Evolutionary conservation across 306 rosid genomes (phyloP).

Genomic region (Fragaria ananassa): DNA sequence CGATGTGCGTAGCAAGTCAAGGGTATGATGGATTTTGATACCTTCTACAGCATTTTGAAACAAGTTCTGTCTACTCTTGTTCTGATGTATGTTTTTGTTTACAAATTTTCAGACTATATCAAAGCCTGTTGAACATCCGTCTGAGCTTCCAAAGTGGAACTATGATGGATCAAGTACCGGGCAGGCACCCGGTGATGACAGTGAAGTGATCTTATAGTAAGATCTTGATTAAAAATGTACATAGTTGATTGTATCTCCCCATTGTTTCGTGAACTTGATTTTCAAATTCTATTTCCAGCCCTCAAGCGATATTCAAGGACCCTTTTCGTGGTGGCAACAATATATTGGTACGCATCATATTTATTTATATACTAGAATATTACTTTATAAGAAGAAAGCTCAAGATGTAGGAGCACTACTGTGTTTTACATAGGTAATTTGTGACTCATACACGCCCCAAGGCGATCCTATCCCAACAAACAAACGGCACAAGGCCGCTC

Average conservation of each 20-base stretch:
- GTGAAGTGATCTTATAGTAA: constrained; percentile 99
- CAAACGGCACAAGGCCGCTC: constrained; percentile 85
- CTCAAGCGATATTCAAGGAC: constrained; percentile 93
- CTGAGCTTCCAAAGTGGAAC: constrained; percentile 99
- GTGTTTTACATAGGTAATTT: constrained; percentile 64
- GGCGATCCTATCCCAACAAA: constrained; percentile 98
- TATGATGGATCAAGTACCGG: constrained; percentile 99
- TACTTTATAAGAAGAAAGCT: background rate
- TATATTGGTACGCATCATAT: constrained; percentile 67
- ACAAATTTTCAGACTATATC: constrained; percentile 64
- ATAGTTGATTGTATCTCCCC: background rate
- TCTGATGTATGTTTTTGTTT: constrained; percentile 14
- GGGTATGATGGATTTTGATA: constrained; percentile 46
- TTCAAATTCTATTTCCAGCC: constrained; percentile 45
- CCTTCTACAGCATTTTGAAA: background rate
- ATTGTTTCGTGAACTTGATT: constrained; percentile 23
- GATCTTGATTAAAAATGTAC: constrained; percentile 31
- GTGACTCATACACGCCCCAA: constrained; percentile 81
- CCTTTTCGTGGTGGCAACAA: constrained; percentile 99
- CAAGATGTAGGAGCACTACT: background rate
- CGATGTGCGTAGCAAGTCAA: constrained; percentile 95
- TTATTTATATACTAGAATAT: constrained; percentile 1
- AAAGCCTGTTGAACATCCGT: constrained; percentile 86
- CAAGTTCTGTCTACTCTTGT: constrained; percentile 7
- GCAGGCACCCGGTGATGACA: constrained; percentile 97